A percentile compares a stretch with the other conserved stretches of the same genome.
These are phyloP conservation scores for Blastobotrys malaysiensis DNA, from an alignment of 1,139 yeast species.

Conservation along the genomic window DNA sequence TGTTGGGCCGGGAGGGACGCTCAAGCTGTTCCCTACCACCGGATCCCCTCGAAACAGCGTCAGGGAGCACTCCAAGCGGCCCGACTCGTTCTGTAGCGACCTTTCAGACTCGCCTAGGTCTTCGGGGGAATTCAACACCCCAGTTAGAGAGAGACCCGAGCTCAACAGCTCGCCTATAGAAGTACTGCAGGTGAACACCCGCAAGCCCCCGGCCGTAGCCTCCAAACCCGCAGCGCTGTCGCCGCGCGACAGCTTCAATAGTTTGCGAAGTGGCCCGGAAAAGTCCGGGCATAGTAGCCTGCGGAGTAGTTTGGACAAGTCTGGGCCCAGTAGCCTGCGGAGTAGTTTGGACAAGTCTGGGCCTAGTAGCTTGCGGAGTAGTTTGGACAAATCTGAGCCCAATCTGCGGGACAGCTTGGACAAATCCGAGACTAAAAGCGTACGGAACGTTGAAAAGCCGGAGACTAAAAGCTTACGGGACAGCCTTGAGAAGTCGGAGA, in stretches of 20 bases:
- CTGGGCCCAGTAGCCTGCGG: neutral
- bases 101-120: neutral
- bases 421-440: neutral
- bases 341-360: neutral
- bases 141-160: neutral
- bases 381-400: too few species aligned
- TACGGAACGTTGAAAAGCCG: neutral
- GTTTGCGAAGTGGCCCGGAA: neutral
- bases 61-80: neutral
- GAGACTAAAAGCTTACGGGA: too few species aligned
- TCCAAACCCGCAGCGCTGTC: constrained; percentile 17
- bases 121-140: neutral
- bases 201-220: constrained; percentile 14
- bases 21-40: neutral
- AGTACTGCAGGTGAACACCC: neutral
- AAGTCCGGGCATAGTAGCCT: too few species aligned
- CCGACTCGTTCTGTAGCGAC: neutral
- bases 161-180: neutral
- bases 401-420: neutral
- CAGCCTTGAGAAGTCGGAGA: neutral
- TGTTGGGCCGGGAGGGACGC: constrained; percentile 1
- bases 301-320: neutral
- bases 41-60: neutral
- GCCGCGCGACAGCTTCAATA: neutral
- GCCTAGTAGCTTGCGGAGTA: neutral